Evolutionary conservation across 1,284 basidiomycete species (phyloP).

Genomic region (Rugosomyces carneus): DNA sequence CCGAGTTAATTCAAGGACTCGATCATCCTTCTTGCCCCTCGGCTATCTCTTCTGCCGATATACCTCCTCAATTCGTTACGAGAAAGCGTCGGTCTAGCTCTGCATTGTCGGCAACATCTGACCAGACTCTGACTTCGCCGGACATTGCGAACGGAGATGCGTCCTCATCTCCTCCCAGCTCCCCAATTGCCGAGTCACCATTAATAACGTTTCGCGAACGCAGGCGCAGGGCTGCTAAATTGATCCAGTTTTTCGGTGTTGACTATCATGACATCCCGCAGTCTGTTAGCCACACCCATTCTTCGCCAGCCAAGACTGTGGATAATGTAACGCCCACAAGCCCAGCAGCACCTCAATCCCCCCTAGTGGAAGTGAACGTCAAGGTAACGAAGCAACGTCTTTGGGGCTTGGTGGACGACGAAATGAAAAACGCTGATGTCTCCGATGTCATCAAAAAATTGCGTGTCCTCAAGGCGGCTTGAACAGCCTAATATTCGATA

Average conservation of each 20-base stretch:
- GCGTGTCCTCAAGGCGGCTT: constrained; percentile 38
- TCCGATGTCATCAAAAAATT: constrained; percentile 44
- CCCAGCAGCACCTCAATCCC: neutral
- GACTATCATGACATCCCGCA: constrained; percentile 39
- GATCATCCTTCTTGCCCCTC: neutral
- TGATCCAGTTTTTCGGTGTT: constrained; percentile 56
- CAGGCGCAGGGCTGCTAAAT: constrained; percentile 42
- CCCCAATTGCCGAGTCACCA: constrained; percentile 1
- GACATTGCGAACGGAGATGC: constrained; percentile 1
- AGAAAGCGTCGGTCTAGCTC: constrained; percentile 12
- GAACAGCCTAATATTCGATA: neutral
- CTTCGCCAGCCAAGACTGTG: neutral
- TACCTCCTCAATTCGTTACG: neutral
- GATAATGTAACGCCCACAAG: neutral
- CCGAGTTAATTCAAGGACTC: constrained; percentile 6
- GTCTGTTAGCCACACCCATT: constrained; percentile 17
- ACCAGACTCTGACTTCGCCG: neutral
- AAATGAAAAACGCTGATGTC: constrained; percentile 27
- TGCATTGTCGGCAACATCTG: neutral
- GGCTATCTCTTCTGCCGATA: constrained; percentile 4
- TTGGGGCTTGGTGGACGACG: constrained; percentile 30
- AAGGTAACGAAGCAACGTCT: constrained; percentile 33
- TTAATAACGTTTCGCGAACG: constrained; percentile 16
- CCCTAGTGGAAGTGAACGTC: constrained; percentile 29
- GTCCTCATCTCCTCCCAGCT: neutral